Evolutionary conservation across 1,284 basidiomycete species (phyloP), one percentile per base, ranked within the genome.

Genomic region (Trichosporon coremiiforme): DNA sequence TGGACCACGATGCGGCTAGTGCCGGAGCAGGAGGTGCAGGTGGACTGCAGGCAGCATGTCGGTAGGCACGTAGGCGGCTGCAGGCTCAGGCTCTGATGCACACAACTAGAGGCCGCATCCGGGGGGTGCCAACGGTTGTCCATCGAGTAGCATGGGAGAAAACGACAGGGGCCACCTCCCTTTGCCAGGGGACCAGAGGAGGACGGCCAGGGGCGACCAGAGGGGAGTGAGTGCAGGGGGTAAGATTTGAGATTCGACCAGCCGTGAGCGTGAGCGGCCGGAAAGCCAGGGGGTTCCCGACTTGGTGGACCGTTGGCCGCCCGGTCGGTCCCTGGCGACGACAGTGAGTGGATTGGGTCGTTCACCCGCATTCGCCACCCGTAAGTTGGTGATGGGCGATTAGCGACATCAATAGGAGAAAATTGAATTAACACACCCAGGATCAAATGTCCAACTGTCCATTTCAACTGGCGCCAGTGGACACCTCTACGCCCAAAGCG

Each of bases 1-100:
- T 33, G 33, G 12, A 2, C 36, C 36, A 38, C 36, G 36, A 7
- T 38, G 36, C 36, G 36, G 36, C 36, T 38, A 38, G 36, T 45
- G 15, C 41, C 17, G 41, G 41, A n/a, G 2, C 15, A n/a, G 41
- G 12, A 10, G 36, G 8, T n/a, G n/a, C n/a, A 38, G 36, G 36
- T 4, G 10, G 36, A 33, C 4, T 33, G 33, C 33, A 33, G n/a
- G 33, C 33, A 53, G 50, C 50, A 6, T 53, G 50, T 55, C 53
- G 22, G 53, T 55, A 55, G 53, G 55, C 55, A n/a, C n/a, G n/a
- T n/a, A n/a, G n/a, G n/a, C n/a, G n/a, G n/a, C n/a, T 57, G 31
- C 55, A 57, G 55, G 55, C 55, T 57, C 55, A 57, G 55, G 25
- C 47, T 53, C 47, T 20, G 33, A 22, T 53, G 47, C 47, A n/a